Evolutionary conservation across 441 rosid species (phyloP).

Genomic region (Biscutella laevigata): DNA sequence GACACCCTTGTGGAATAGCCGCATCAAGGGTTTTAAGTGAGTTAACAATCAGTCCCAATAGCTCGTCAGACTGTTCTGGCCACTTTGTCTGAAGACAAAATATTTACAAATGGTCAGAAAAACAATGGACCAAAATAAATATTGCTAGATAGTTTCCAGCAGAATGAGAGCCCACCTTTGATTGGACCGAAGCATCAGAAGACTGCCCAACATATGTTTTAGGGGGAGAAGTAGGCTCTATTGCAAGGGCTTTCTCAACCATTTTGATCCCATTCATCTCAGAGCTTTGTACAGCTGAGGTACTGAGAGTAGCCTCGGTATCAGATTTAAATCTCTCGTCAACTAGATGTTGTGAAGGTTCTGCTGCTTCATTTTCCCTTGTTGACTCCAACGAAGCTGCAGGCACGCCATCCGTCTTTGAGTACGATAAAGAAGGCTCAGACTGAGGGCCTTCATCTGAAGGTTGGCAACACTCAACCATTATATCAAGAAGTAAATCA

Average conservation of each 20-base stretch:
- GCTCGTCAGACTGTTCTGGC: slow-evolving; percentile 99
- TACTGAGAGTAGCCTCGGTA: slow-evolving; percentile 49
- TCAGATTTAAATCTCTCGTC: slow-evolving; percentile 70
- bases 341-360: slow-evolving; percentile 47
- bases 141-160: slow-evolving; percentile 1
- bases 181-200: slow-evolving; percentile 50
- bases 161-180: slow-evolving; percentile 51
- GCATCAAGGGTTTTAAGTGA: slow-evolving; percentile 91
- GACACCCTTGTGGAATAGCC: slow-evolving; percentile 88
- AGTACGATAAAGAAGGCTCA: slow-evolving; percentile 45
- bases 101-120: slow-evolving; percentile 16
- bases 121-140: not conserved
- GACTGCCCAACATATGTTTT: slow-evolving; percentile 55
- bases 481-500: slow-evolving; percentile 90
- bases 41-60: slow-evolving; percentile 89
- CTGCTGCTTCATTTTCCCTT: slow-evolving; percentile 54
- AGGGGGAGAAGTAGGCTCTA: slow-evolving; percentile 52
- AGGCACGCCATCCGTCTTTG: slow-evolving; percentile 53
- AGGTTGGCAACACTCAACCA: slow-evolving; percentile 99
- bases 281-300: slow-evolving; percentile 75
- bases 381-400: slow-evolving; percentile 57
- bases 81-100: slow-evolving; percentile 69
- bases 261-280: slow-evolving; percentile 39
- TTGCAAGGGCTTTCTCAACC: slow-evolving; percentile 48
- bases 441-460: slow-evolving; percentile 61